Percentiles rank a stretch among this genome's conserved stretches.
Evolutionary conservation across 2,329 filamentous ascomycete species (phyloP).

Genomic region (Alternaria sp.): DNA sequence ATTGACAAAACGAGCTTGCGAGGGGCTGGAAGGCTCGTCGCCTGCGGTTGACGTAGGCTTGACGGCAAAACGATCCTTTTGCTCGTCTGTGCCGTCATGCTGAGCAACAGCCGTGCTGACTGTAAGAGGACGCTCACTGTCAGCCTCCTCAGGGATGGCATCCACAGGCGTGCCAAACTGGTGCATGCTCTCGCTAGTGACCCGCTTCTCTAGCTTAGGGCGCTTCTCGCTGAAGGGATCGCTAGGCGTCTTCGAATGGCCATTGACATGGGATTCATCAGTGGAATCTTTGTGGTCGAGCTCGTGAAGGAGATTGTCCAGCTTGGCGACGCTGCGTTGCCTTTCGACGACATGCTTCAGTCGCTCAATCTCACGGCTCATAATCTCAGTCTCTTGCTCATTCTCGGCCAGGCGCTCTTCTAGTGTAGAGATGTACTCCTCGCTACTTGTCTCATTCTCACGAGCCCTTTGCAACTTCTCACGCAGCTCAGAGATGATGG

Average conservation of each 20-base stretch:
- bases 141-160: constrained; percentile 50
- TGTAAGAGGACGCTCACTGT: constrained; percentile 42
- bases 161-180: constrained; percentile 48
- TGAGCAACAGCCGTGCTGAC: constrained; percentile 28
- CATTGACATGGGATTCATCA: constrained; percentile 44
- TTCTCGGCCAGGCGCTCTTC: constrained; percentile 95
- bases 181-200: constrained; percentile 36
- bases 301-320: constrained; percentile 91
- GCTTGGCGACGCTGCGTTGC: constrained; percentile 90
- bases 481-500: constrained; percentile 83
- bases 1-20: constrained; percentile 83
- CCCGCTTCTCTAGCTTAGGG: constrained; percentile 33
- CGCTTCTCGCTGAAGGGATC: constrained; percentile 47
- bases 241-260: constrained; percentile 46
- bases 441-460: constrained; percentile 87
- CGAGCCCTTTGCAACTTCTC: constrained; percentile 89
- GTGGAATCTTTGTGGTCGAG: constrained; percentile 67
- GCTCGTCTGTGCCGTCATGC: constrained; percentile 25
- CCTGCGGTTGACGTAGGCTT: constrained; percentile 29
- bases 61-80: constrained; percentile 21
- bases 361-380: constrained; percentile 95
- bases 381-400: constrained; percentile 93
- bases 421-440: constrained; percentile 96
- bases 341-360: constrained; percentile 95
- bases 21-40: constrained; percentile 70